A percentile compares a stretch with the other conserved stretches of the same genome.
These are phyloP conservation scores for Tylopilus felleus DNA, from an alignment of 768 basidiomycete genomes.

Conservation along the genomic window DNA sequence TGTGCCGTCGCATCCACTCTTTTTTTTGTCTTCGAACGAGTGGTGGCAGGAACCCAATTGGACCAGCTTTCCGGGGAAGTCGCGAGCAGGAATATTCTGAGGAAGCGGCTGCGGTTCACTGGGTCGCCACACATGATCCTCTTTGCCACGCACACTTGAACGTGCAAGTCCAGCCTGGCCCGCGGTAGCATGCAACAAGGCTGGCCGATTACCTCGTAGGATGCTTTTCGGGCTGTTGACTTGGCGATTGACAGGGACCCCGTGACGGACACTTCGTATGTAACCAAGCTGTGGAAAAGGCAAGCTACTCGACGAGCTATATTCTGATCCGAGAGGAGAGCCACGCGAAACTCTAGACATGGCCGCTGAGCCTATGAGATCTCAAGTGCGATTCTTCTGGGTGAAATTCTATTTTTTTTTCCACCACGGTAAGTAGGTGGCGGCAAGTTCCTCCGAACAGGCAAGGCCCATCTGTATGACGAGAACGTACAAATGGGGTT, in stretches of 20 bases:
- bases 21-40: constrained; percentile 3
- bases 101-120: constrained; percentile 7
- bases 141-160: constrained; percentile 20
- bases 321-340: constrained; percentile 19
- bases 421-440: constrained; percentile 3
- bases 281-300: constrained; percentile 9
- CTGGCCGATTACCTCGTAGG: constrained; percentile 19
- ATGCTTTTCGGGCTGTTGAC: constrained; percentile 21
- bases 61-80: constrained; percentile 10
- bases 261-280: constrained; percentile 21
- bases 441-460: constrained; percentile 22
- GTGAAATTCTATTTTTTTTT: constrained; percentile 21
- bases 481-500: constrained; percentile 27
- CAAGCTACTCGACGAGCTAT: background rate
- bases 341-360: constrained; percentile 22
- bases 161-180: constrained; percentile 15
- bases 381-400: constrained; percentile 26
- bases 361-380: constrained; percentile 21
- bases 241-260: constrained; percentile 26
- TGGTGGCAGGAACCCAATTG: constrained; percentile 13
- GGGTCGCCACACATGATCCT: constrained; percentile 13
- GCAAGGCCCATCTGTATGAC: constrained; percentile 17
- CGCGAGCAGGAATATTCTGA: constrained; percentile 7
- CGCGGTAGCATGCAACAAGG: constrained; percentile 11
- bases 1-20: constrained; percentile 15